phyloP scores from a whole-genome alignment of 345 rosid genomes.

The Corymbia maculata region DNA sequence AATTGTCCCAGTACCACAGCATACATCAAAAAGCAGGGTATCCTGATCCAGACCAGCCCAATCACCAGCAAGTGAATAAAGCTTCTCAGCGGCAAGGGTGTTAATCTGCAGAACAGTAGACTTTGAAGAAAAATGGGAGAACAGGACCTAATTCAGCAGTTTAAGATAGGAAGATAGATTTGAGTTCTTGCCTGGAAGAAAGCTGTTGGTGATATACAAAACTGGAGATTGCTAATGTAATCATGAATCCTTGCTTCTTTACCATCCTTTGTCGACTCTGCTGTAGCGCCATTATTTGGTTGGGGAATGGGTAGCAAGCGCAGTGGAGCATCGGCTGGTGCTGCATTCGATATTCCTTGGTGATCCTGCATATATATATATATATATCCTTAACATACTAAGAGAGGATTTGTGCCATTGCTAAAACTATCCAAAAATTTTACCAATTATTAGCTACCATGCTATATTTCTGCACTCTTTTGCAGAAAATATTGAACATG shows the following conservation, averaged over 20 bases:
- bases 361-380: slow-evolving; percentile 49
- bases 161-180: neutral
- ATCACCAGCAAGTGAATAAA: slow-evolving; percentile 91
- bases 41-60: slow-evolving; percentile 91
- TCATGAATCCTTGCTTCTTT: slow-evolving; percentile 82
- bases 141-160: neutral
- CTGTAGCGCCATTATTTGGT: slow-evolving; percentile 19
- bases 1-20: slow-evolving; percentile 97
- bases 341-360: slow-evolving; percentile 90
- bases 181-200: slow-evolving; percentile 66
- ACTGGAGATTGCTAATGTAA: slow-evolving; percentile 58
- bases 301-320: slow-evolving; percentile 30
- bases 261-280: slow-evolving; percentile 12
- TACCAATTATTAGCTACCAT: neutral
- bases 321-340: slow-evolving; percentile 82
- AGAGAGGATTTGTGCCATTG: neutral
- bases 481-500: neutral
- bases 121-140: neutral
- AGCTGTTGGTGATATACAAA: slow-evolving; percentile 91
- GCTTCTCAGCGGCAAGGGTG: slow-evolving; percentile 90
- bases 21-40: slow-evolving; percentile 81
- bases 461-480: neutral
- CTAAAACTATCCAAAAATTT: neutral
- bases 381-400: neutral
- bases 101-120: slow-evolving; percentile 52